Evolutionary conservation across 2,329 filamentous ascomycete genomes (phyloP).

Genomic region (Botrytis tulipae): DNA sequence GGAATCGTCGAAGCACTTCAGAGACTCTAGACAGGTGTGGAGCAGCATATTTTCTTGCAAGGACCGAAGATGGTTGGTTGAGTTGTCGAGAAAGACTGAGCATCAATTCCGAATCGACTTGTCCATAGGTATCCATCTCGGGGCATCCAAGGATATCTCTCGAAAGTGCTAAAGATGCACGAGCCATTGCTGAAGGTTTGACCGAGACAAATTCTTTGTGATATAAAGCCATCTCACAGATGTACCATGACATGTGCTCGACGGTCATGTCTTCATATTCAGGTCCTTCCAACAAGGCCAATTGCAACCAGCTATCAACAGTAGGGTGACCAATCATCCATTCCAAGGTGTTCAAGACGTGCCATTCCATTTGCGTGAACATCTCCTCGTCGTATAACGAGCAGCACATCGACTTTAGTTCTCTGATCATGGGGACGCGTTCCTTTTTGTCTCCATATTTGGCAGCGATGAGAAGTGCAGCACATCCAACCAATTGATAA

Average conservation of each 20-base stretch:
- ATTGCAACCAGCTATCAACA: constrained; percentile 87
- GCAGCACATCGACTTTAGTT: constrained; percentile 99
- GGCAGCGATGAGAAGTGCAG: constrained; percentile 90
- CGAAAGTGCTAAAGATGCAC: constrained; percentile 80
- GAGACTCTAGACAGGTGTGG: constrained; percentile 64
- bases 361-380: constrained; percentile 99
- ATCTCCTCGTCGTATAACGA: constrained; percentile 97
- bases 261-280: constrained; percentile 78
- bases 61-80: constrained; percentile 64
- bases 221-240: constrained; percentile 92
- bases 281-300: constrained; percentile 72
- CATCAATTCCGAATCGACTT: constrained; percentile 66
- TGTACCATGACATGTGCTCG: constrained; percentile 91
- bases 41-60: constrained; percentile 67
- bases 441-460: constrained; percentile 99
- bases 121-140: constrained; percentile 69
- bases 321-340: constrained; percentile 97
- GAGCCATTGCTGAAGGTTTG: constrained; percentile 85
- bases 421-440: constrained; percentile 92
- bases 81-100: constrained; percentile 55
- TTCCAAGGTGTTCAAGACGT: constrained; percentile 93
- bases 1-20: constrained; percentile 62
- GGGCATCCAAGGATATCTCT: constrained; percentile 80
- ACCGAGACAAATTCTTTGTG: constrained; percentile 96
- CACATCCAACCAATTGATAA: constrained; percentile 96